phyloP scores from a whole-genome alignment of 768 basidiomycete species.

The Pisolithus microcarpus region DNA sequence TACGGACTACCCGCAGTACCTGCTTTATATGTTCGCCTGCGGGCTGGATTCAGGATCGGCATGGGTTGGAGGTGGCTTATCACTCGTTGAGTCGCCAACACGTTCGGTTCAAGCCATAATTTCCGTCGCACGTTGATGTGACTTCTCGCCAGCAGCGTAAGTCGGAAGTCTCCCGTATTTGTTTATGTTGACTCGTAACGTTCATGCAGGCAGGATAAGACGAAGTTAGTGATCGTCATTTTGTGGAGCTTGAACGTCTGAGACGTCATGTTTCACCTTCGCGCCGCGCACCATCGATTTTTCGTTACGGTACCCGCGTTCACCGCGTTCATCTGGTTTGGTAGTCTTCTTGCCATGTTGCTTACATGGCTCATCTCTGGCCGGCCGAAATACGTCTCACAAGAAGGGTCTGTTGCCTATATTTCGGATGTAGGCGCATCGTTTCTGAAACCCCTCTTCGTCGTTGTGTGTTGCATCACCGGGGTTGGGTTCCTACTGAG shows the following conservation, averaged over 20 bases:
- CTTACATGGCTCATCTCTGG: constrained; percentile 67
- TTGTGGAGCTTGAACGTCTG: background rate
- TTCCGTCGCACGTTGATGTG: no score
- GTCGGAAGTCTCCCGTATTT: no score
- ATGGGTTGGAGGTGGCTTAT: no score
- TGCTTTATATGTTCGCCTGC: no score
- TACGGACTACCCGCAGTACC: no score
- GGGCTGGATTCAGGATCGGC: no score
- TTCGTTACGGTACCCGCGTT: constrained; percentile 62
- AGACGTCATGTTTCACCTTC: constrained; percentile 11
- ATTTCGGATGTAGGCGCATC: constrained; percentile 76
- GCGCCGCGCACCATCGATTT: constrained; percentile 39
- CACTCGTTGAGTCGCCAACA: no score
- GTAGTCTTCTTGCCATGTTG: constrained; percentile 64
- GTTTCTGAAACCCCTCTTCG: constrained; percentile 68
- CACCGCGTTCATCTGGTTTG: constrained; percentile 59
- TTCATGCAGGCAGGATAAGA: no score
- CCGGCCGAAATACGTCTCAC: constrained; percentile 41
- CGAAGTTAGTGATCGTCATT: background rate
- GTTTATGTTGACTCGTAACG: no score
- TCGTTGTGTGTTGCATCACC: constrained; percentile 58
- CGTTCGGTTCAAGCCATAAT: no score
- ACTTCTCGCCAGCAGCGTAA: no score
- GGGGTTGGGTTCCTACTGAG: constrained; percentile 54
- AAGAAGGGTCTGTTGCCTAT: constrained; percentile 55